Evolutionary conservation across 257 asterid genomes (phyloP).

Genomic region (Solanum clarkiae): DNA sequence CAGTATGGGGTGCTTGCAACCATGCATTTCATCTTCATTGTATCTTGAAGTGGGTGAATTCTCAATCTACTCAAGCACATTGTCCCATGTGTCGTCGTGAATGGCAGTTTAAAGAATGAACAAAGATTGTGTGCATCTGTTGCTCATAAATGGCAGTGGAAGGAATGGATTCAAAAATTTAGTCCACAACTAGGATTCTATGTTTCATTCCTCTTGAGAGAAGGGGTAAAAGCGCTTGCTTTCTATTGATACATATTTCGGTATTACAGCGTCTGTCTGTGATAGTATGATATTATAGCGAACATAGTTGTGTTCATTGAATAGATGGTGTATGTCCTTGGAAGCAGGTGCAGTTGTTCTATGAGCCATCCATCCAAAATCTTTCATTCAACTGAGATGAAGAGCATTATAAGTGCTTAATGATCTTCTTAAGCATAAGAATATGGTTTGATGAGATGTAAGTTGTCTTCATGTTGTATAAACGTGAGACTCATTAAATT

Average conservation of each 20-base stretch:
- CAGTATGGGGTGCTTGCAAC: constrained; percentile 89
- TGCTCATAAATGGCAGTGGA: background rate
- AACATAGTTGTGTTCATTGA: background rate
- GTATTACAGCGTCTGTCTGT: background rate
- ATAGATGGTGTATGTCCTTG: background rate
- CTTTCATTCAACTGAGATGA: constrained; percentile 37
- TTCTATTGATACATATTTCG: background rate
- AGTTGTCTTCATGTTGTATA: background rate
- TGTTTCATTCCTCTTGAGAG: background rate
- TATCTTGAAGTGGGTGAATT: constrained; percentile 88
- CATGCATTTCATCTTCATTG: constrained; percentile 94
- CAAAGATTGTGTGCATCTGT: background rate
- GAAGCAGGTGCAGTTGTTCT: background rate
- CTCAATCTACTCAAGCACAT: constrained; percentile 81
- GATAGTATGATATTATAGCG: background rate
- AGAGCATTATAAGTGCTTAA: constrained; percentile 65
- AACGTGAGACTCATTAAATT: background rate
- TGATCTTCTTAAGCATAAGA: constrained; percentile 6
- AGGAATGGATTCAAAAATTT: background rate
- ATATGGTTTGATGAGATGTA: background rate
- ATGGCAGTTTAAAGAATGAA: constrained; percentile 79
- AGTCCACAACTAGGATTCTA: background rate
- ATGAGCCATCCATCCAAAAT: background rate
- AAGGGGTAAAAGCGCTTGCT: background rate
- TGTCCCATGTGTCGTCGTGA: constrained; percentile 94